Evolutionary conservation across 192 early-diverging fungal genomes (phyloP).

Genomic region (Backusella psychrophila): DNA sequence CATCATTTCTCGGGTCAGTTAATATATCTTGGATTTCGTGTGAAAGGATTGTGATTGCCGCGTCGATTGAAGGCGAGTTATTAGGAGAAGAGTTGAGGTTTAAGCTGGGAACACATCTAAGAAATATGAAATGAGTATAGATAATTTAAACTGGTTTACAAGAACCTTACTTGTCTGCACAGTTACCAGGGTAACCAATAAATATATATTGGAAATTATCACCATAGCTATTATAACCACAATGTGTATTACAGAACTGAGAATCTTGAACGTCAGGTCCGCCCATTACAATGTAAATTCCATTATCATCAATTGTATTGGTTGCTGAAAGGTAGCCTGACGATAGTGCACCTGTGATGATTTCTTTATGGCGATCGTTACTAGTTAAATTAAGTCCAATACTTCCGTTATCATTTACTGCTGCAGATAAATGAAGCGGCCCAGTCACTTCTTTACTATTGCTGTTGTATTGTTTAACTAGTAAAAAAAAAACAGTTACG

Average conservation of each 20-base stretch:
- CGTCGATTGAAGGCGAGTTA: conserved; percentile 19
- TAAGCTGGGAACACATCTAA: conserved; percentile 25
- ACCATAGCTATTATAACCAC: conserved; percentile 24
- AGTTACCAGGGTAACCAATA: conserved; percentile 28
- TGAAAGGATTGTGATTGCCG: conserved; percentile 24
- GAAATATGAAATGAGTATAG: neutral
- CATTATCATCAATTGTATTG: conserved; percentile 17
- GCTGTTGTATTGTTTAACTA: conserved; percentile 12
- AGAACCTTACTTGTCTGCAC: neutral
- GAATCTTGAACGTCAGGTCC: conserved; percentile 23
- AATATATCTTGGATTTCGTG: conserved; percentile 31
- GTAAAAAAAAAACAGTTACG: neutral
- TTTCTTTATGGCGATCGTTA: conserved; percentile 12
- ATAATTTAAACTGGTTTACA: neutral
- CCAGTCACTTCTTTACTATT: conserved; percentile 16
- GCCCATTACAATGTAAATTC: conserved; percentile 26
- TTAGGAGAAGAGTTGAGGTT: conserved; percentile 23
- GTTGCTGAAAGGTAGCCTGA: conserved; percentile 19
- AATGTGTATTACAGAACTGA: conserved; percentile 23
- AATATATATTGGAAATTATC: conserved; percentile 26
- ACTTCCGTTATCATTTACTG: conserved; percentile 21
- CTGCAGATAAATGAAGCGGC: conserved; percentile 18
- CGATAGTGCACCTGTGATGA: conserved; percentile 23
- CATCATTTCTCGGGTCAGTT: conserved; percentile 27
- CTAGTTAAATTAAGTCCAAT: conserved; percentile 16